These are phyloP conservation scores for Colletotrichum zoysiae DNA, from an alignment of 2,329 filamentous ascomycete genomes.

Conservation along the genomic window DNA sequence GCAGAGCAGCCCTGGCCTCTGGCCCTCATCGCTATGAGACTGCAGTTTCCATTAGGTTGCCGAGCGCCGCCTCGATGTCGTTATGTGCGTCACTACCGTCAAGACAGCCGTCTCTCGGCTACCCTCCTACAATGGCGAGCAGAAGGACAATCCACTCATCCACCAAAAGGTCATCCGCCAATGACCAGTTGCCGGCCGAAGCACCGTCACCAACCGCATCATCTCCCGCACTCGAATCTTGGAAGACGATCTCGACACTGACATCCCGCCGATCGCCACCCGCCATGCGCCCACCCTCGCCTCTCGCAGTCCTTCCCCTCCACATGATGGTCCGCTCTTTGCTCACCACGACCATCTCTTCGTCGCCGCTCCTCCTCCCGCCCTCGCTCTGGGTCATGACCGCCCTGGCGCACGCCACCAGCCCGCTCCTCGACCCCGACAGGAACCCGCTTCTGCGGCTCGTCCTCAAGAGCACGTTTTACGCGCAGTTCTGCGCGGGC, in stretches of 20 bases:
- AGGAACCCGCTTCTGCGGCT: slow-evolving; percentile 77
- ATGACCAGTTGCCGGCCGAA: slow-evolving; percentile 39
- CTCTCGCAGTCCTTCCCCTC: slow-evolving; percentile 76
- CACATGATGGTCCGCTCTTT: slow-evolving; percentile 76
- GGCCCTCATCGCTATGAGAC: not conserved
- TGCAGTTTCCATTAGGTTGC: not conserved
- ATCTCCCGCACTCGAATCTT: not conserved
- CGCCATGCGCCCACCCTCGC: slow-evolving; percentile 46
- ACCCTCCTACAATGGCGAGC: slow-evolving; percentile 36
- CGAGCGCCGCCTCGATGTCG: not conserved
- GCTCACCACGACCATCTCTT: slow-evolving; percentile 77
- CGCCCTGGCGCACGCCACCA: slow-evolving; percentile 76
- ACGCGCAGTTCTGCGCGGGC: slow-evolving; percentile 91
- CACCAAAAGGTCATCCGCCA: slow-evolving; percentile 43
- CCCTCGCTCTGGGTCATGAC: slow-evolving; percentile 78
- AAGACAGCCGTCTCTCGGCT: not conserved
- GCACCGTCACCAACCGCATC: not conserved
- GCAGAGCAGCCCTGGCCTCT: not conserved
- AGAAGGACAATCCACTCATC: slow-evolving; percentile 47
- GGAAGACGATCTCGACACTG: not conserved
- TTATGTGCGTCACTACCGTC: not conserved
- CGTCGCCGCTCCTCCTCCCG: slow-evolving; percentile 75
- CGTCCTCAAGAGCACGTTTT: slow-evolving; percentile 85
- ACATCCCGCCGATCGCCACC: not conserved
- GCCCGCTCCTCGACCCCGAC: slow-evolving; percentile 78